Percentiles rank a stretch among this genome's conserved stretches.
These are phyloP conservation scores for Diddensiella caesifluorescens DNA, from an alignment of 805 yeast genomes.

Conservation along the genomic window DNA sequence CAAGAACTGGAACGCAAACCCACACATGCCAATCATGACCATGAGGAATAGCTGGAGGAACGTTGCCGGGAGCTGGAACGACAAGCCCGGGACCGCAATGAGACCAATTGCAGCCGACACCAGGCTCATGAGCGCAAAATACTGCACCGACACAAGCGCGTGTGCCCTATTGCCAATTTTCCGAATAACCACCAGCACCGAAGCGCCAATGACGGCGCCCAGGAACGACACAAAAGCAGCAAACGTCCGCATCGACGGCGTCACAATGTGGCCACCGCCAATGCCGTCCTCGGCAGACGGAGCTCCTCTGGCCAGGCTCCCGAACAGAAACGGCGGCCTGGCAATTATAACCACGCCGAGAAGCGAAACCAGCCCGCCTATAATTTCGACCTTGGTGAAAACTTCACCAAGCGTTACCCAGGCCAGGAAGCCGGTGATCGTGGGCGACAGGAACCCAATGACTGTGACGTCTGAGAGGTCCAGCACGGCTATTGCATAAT, in stretches of 20 bases:
- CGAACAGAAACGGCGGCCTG: constrained; percentile 69
- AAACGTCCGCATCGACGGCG: constrained; percentile 47
- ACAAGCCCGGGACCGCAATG: constrained; percentile 49
- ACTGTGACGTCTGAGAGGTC: constrained; percentile 78
- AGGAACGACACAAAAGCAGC: constrained; percentile 60
- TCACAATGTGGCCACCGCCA: constrained; percentile 37
- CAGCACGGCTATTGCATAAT: constrained; percentile 66
- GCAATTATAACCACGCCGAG: constrained; percentile 77
- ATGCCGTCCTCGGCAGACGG: constrained; percentile 4
- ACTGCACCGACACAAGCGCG: constrained; percentile 72
- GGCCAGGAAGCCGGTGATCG: constrained; percentile 70
- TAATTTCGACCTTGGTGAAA: constrained; percentile 60
- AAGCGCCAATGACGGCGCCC: constrained; percentile 66
- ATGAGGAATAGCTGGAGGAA: constrained; percentile 62
- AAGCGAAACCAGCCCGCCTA: constrained; percentile 63
- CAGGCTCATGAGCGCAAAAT: constrained; percentile 60
- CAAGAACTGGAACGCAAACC: constrained; percentile 76
- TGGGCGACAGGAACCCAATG: constrained; percentile 72
- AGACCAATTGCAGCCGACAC: constrained; percentile 51
- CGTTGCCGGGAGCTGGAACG: constrained; percentile 58
- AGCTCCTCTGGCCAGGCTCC: constrained; percentile 27
- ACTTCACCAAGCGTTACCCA: constrained; percentile 60
- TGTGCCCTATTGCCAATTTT: constrained; percentile 75
- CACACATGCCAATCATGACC: constrained; percentile 60
- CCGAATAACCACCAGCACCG: constrained; percentile 65